Conservation (phyloP, 176 grass and related monocot genomes). For the Ensete glaucum region DNA sequence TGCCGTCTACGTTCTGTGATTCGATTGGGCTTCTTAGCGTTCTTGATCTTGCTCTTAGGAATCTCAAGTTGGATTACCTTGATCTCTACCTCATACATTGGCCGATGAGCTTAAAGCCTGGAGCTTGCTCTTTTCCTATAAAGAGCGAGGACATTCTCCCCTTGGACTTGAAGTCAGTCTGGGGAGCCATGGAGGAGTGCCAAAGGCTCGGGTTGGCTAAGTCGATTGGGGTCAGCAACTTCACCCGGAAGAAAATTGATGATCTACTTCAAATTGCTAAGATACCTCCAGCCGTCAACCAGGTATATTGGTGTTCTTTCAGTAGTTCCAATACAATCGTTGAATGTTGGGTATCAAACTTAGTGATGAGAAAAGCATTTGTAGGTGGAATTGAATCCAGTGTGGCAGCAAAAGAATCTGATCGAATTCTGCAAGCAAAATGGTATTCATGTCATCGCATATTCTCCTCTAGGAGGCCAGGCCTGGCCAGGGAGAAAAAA, state of each 20-base stretch:
- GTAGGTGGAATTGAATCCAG: conserved; percentile 56
- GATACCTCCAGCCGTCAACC: conserved; percentile 47
- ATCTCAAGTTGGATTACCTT: conserved; percentile 47
- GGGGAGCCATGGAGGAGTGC: conserved; percentile 61
- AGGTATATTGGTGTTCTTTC: conserved; percentile 13
- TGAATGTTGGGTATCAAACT: neutral
- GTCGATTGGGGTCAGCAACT: conserved; percentile 60
- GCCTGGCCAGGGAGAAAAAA: neutral
- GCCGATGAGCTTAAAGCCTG: conserved; percentile 34
- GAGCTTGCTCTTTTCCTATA: conserved; percentile 24
- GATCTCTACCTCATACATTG: conserved; percentile 55
- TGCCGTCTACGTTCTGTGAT: too few species aligned
- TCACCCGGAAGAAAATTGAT: conserved; percentile 46
- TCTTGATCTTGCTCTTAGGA: conserved; percentile 7
- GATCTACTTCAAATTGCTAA: conserved; percentile 33
- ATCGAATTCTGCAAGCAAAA: conserved; percentile 35
- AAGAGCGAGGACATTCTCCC: conserved; percentile 46
- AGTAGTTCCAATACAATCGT: neutral
- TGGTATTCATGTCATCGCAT: conserved; percentile 45
- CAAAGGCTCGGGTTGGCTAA: conserved; percentile 39
- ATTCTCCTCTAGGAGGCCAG: conserved; percentile 34
- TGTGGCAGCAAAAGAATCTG: conserved; percentile 15
- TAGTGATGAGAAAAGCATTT: neutral
- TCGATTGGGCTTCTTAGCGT: too few species aligned
- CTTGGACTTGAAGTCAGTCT: conserved; percentile 34